Evolutionary conservation across 75 land plant species (phyloP).

Genomic region (Azolla pinnata): DNA sequence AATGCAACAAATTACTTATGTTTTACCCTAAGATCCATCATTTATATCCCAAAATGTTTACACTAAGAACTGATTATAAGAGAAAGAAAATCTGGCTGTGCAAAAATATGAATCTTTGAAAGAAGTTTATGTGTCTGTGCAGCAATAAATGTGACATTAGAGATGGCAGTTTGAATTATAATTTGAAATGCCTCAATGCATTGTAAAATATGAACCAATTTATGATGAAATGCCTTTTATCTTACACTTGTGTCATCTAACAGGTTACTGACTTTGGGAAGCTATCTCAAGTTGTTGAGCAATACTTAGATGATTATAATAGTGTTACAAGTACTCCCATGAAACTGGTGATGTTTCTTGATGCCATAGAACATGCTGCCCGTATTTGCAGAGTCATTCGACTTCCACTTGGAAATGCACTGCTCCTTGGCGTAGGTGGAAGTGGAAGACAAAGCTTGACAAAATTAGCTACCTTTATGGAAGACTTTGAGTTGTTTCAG

Average conservation of each 20-base stretch:
- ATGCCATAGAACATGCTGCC: conserved; percentile 32
- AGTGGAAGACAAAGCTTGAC: conserved; percentile 37
- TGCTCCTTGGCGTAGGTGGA: conserved; percentile 32
- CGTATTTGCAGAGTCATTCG: conserved; percentile 34
- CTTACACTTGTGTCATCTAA: neutral
- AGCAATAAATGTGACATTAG: too few relatives aligned
- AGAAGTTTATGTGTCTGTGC: neutral
- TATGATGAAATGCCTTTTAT: too few relatives aligned
- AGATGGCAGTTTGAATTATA: too few relatives aligned
- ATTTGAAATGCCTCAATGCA: too few relatives aligned
- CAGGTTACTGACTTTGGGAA: conserved; percentile 19
- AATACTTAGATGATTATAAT: conserved; percentile 30
- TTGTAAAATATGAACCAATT: too few relatives aligned
- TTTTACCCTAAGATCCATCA: too few relatives aligned
- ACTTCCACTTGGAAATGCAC: conserved; percentile 35
- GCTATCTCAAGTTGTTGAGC: conserved; percentile 16
- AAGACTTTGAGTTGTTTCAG: conserved; percentile 35
- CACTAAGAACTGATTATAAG: too few relatives aligned
- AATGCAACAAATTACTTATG: too few relatives aligned
- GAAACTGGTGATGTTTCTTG: conserved; percentile 34
- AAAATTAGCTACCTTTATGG: conserved; percentile 28
- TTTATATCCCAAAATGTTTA: too few relatives aligned
- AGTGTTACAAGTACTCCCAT: conserved; percentile 23
- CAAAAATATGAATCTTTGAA: too few relatives aligned
- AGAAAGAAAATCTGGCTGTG: too few relatives aligned